A percentile compares a stretch with the other conserved stretches of the same genome.
These are phyloP conservation scores for Termitomyces heimii DNA, from an alignment of 768 basidiomycete genomes.

Conservation along the genomic window DNA sequence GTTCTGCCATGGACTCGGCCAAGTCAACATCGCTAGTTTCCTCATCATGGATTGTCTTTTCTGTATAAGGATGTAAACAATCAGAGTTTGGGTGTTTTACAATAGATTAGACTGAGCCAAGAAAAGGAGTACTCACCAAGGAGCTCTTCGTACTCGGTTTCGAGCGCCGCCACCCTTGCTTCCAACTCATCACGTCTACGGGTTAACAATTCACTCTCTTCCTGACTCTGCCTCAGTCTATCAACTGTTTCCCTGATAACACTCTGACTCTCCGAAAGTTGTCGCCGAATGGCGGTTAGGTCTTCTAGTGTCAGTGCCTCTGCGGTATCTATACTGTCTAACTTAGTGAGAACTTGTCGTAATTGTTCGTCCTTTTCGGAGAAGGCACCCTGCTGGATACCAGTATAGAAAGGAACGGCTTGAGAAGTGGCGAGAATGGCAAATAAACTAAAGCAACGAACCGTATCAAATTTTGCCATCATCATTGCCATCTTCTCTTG, in stretches of 20 bases:
- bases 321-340: constrained; percentile 74
- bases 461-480: constrained; percentile 99
- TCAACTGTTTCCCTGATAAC: constrained; percentile 87
- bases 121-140: constrained; percentile 55
- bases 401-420: neutral
- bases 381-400: constrained; percentile 75
- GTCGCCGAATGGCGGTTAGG: constrained; percentile 74
- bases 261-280: constrained; percentile 84
- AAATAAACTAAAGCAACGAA: constrained; percentile 31
- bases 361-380: constrained; percentile 95
- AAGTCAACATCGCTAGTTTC: constrained; percentile 80
- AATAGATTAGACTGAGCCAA: neutral
- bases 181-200: constrained; percentile 88
- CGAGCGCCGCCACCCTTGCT: constrained; percentile 68
- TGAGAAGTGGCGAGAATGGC: constrained; percentile 1
- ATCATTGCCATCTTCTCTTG: constrained; percentile 99
- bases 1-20: constrained; percentile 79
- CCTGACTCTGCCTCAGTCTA: constrained; percentile 81
- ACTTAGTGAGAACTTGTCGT: constrained; percentile 74
- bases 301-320: constrained; percentile 69
- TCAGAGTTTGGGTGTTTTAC: constrained; percentile 12
- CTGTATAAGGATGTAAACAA: constrained; percentile 31
- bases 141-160: constrained; percentile 95
- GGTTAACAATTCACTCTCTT: constrained; percentile 83
- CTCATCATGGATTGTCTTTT: constrained; percentile 89